Evolutionary conservation across 345 rosid genomes (phyloP), one percentile per base, ranked within the genome.

Genomic region (Rubroshorea leprosula): DNA sequence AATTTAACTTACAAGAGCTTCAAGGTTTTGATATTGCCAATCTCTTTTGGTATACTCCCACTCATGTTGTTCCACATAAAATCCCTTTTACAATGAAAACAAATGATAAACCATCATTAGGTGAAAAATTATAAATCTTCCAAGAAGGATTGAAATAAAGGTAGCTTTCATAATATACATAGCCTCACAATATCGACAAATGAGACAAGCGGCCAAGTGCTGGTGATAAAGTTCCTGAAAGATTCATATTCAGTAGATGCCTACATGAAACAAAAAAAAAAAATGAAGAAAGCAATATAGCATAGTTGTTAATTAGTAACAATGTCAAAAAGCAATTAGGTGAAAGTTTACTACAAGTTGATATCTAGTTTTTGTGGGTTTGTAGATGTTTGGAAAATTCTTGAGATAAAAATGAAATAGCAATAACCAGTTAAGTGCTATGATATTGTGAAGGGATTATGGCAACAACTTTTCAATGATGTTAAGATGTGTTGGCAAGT

Each of bases 31-130:
- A 93, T 77, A 62, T 83, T 78, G 55, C 97, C 97, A 57, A 93
- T 86, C 76, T 89, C 97, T 71, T 82, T 85, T 0, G 99, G 99
- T 72, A 93, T 85, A 45, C 77, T 79, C 44, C 99, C 99, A 45
- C 59, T 80, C 16, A 93, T 67, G 18, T 58, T 58, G 77, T 93
- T 93, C 99, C 99, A 93, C 99, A 93, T 93, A 69, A 93, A 87
- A 69, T 87, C 95, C 83, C 99, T 93, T 57, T 27, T 65, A 65
- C 54, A 56, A 29, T 53, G 46, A 16, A 52, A 49, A 9, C 23
- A 21, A 31, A 54, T 6, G 41, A 35, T 9, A 53, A 16, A 26
- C 29, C 38, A 57, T n/a, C 46, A 21, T 9, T 49, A 52, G 18
- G 46, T 25, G 31, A 51, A 56, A 55, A 61, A 38, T 19, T 7